Evolutionary conservation across 1,284 basidiomycete species (phyloP).

Genomic region (Moesziomyces globuligerus): DNA sequence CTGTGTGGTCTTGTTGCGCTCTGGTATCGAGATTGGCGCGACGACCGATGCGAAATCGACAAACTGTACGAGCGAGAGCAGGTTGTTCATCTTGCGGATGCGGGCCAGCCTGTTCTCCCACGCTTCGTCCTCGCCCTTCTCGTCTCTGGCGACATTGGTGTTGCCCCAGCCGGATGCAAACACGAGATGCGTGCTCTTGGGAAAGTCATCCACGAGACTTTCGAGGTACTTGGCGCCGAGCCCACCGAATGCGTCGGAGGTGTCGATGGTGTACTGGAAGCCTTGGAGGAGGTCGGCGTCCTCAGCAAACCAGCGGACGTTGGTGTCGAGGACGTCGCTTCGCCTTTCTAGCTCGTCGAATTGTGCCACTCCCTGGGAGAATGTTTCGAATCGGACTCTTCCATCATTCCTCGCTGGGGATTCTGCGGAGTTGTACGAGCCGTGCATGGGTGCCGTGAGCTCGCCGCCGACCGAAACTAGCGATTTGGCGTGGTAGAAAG

Average conservation of each 20-base stretch:
- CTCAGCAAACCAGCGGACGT: slow-evolving; percentile 61
- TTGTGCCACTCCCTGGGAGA: slow-evolving; percentile 41
- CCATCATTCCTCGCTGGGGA: slow-evolving; percentile 13
- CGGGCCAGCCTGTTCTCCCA: slow-evolving; percentile 30
- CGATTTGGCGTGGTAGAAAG: slow-evolving; percentile 54
- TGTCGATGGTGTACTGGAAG: slow-evolving; percentile 52
- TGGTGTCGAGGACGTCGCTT: slow-evolving; percentile 53
- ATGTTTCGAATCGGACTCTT: slow-evolving; percentile 40
- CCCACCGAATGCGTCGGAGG: slow-evolving; percentile 58
- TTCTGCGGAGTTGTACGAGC: slow-evolving; percentile 34
- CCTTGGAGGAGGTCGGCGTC: slow-evolving; percentile 61
- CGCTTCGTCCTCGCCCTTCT: slow-evolving; percentile 2
- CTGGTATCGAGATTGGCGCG: slow-evolving; percentile 36
- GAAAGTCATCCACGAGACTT: slow-evolving; percentile 56
- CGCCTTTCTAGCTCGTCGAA: slow-evolving; percentile 52
- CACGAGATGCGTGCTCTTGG: slow-evolving; percentile 50
- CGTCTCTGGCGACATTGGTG: slow-evolving; percentile 9
- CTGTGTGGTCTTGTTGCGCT: slow-evolving; percentile 10
- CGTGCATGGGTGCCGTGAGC: slow-evolving; percentile 44
- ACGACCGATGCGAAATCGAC: slow-evolving; percentile 47
- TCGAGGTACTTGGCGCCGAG: slow-evolving; percentile 48
- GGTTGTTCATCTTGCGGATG: slow-evolving; percentile 54
- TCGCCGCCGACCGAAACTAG: slow-evolving; percentile 51
- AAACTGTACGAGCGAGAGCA: slow-evolving; percentile 36
- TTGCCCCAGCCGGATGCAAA: slow-evolving; percentile 48